phyloP scores from a whole-genome alignment of 2,329 filamentous ascomycete species.

The Ceratocystis ficicola region DNA sequence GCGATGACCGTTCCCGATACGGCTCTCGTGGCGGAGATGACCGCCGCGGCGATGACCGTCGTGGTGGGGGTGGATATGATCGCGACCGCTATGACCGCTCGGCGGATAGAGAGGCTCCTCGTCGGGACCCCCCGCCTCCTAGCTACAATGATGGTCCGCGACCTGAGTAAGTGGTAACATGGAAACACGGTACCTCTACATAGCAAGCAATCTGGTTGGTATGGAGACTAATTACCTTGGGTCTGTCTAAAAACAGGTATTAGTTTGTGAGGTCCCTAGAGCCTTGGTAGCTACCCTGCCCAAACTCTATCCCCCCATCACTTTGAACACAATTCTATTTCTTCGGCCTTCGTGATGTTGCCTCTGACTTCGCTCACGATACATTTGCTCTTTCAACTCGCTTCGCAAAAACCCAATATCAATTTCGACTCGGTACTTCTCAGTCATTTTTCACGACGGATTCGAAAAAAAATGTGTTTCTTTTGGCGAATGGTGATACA shows the following conservation, averaged over 20 bases:
- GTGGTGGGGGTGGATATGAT: conserved; percentile 36
- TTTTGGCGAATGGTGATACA: conserved; percentile 17
- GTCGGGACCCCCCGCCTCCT: conserved; percentile 32
- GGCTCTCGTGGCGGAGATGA: conserved; percentile 30
- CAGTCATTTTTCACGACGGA: conserved; percentile 19
- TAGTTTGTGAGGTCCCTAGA: conserved; percentile 6
- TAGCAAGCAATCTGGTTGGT: conserved; percentile 13
- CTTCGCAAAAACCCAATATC: conserved; percentile 13
- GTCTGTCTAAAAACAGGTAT: conserved; percentile 18
- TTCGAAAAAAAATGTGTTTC: conserved; percentile 21
- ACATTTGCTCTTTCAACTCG: conserved; percentile 11
- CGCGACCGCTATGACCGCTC: conserved; percentile 39
- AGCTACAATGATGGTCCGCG: conserved; percentile 35
- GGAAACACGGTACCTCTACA: conserved; percentile 12
- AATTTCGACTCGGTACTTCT: conserved; percentile 17
- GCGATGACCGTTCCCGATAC: conserved; percentile 28
- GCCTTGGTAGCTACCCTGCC: conserved; percentile 5
- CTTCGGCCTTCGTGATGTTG: conserved; percentile 4
- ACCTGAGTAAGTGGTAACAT: conserved; percentile 29
- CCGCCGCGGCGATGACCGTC: conserved; percentile 32
- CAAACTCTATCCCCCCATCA: not conserved
- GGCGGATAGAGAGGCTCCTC: conserved; percentile 33
- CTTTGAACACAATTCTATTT: conserved; percentile 1
- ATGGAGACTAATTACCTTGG: conserved; percentile 20
- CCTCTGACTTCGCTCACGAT: conserved; percentile 3